phyloP scores from a whole-genome alignment of 331 rosid species.

The Rhamnella rubrinervis region DNA sequence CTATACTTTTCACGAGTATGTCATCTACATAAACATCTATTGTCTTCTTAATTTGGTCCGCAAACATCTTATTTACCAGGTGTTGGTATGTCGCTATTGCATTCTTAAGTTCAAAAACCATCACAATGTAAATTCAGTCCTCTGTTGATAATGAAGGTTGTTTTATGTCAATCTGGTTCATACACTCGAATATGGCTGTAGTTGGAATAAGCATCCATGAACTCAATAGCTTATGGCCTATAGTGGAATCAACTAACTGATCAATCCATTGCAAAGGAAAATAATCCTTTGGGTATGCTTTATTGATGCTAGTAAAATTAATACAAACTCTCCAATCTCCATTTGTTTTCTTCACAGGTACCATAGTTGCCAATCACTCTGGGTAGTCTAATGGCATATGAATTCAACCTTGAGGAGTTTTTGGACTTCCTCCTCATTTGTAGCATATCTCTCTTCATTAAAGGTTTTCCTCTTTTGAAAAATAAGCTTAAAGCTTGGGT shows the following conservation, averaged over 20 bases:
- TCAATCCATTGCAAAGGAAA: not conserved
- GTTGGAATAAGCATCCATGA: not conserved
- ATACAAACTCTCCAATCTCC: not conserved
- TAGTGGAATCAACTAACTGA: not conserved
- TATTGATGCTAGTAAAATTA: no score
- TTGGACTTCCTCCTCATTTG: not conserved
- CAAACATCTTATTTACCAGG: not conserved
- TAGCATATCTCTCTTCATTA: not conserved
- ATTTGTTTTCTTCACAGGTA: not conserved
- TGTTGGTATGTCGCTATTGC: not conserved
- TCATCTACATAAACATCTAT: not conserved
- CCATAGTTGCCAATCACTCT: not conserved
- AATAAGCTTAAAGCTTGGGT: not conserved
- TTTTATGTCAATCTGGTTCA: not conserved
- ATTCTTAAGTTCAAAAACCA: not conserved
- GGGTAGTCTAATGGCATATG: not conserved
- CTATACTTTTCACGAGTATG: no score
- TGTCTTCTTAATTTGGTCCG: not conserved
- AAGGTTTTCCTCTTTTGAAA: not conserved
- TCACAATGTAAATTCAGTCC: not conserved
- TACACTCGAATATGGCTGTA: not conserved
- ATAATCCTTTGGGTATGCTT: not conserved
- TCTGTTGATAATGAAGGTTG: no score
- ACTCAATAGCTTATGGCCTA: not conserved
- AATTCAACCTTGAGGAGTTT: not conserved